phyloP scores from a whole-genome alignment of 23 red algal species.

The Gracilariopsis chorda region DNA sequence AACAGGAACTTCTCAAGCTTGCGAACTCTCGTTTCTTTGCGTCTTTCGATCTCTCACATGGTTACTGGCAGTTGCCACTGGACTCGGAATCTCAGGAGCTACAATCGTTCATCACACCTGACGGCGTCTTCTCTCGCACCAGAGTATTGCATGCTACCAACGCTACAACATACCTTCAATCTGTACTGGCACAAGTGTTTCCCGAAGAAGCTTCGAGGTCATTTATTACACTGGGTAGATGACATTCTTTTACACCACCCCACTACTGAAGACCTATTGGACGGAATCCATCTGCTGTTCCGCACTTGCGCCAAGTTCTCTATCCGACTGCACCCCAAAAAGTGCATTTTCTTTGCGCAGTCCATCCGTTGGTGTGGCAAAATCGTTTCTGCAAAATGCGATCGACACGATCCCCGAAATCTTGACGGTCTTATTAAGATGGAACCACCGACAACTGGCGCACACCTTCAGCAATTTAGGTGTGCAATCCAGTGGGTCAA shows the following conservation, averaged over 20 bases:
- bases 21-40: conserved; percentile 2
- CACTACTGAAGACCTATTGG: neutral
- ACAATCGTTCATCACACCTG: conserved; percentile 23
- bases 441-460: too few species aligned
- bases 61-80: conserved; percentile 24
- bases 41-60: conserved; percentile 9
- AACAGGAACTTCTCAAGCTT: neutral
- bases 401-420: too few species aligned
- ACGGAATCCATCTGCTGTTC: neutral
- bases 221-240: neutral
- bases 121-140: conserved; percentile 16
- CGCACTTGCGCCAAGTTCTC: neutral
- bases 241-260: neutral
- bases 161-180: conserved; percentile 14
- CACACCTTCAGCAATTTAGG: too few species aligned
- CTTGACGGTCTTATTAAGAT: too few species aligned
- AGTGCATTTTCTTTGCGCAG: neutral
- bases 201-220: neutral
- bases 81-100: neutral
- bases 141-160: conserved; percentile 21
- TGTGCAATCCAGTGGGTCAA: too few species aligned
- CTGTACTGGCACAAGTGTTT: neutral
- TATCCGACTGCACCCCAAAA: neutral
- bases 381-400: too few species aligned
- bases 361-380: too few species aligned